Evolutionary conservation across 108 stramenopile genomes (phyloP).

Genomic region (Cyclotella kingstonii): DNA sequence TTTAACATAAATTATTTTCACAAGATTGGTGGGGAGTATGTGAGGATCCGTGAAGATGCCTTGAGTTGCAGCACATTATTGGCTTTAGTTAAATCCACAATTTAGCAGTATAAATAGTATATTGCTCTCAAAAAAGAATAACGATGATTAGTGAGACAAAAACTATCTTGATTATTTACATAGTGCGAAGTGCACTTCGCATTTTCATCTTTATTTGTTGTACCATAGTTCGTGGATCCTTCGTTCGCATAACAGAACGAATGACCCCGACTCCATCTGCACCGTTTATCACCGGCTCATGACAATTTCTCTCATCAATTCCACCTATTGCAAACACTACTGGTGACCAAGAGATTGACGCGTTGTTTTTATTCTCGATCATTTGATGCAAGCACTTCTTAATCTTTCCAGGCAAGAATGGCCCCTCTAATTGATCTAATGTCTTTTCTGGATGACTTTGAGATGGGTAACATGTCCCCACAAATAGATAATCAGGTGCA

Average conservation of each 20-base stretch:
- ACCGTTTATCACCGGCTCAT: slow-evolving; percentile 57
- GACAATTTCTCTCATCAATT: slow-evolving; percentile 70
- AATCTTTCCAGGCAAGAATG: slow-evolving; percentile 60
- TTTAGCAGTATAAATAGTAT: too few relatives aligned
- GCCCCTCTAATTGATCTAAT: slow-evolving; percentile 68
- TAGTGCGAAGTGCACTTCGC: slow-evolving; percentile 2
- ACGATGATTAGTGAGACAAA: background rate
- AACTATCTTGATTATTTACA: background rate
- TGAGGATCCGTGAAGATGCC: too few relatives aligned
- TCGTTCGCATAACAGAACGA: slow-evolving; percentile 64
- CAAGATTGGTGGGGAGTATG: too few relatives aligned
- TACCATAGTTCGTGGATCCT: slow-evolving; percentile 49
- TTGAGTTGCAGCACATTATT: too few relatives aligned
- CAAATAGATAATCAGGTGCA: slow-evolving; percentile 73
- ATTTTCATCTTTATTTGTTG: slow-evolving; percentile 44
- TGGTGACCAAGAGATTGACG: slow-evolving; percentile 8
- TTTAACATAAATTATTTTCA: too few relatives aligned
- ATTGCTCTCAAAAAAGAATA: background rate
- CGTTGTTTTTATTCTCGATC: background rate
- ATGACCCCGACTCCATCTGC: slow-evolving; percentile 83
- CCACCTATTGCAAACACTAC: slow-evolving; percentile 77
- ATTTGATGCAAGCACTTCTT: slow-evolving; percentile 21
- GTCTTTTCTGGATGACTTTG: slow-evolving; percentile 75
- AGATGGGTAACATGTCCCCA: slow-evolving; percentile 78
- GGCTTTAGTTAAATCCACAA: too few relatives aligned